Percentiles rank a stretch among this genome's conserved stretches.
phyloP scores from a whole-genome alignment of 2,329 filamentous ascomycete genomes.

The Arthrobotrys iridis region DNA sequence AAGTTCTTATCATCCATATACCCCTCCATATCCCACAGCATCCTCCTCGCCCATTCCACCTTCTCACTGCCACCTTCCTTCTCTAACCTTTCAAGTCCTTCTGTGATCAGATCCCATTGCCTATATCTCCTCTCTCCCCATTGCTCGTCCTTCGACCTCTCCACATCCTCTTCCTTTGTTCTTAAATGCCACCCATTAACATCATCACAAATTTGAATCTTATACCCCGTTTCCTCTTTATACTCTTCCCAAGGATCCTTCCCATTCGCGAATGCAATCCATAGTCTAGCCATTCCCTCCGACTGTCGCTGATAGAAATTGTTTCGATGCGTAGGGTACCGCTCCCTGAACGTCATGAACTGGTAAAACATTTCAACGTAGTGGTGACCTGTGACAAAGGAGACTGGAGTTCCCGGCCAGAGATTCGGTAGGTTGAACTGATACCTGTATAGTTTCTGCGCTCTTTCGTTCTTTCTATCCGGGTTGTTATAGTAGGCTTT shows the following conservation, averaged over 20 bases:
- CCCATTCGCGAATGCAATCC: slow-evolving; percentile 55
- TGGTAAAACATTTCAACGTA: slow-evolving; percentile 56
- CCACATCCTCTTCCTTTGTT: slow-evolving; percentile 33
- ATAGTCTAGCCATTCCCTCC: slow-evolving; percentile 54
- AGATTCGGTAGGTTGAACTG: slow-evolving; percentile 59
- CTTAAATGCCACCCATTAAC: slow-evolving; percentile 44
- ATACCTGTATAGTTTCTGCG: slow-evolving; percentile 55
- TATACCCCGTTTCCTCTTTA: slow-evolving; percentile 25
- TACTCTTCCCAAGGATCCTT: slow-evolving; percentile 50
- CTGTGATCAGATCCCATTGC: slow-evolving; percentile 27
- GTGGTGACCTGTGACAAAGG: slow-evolving; percentile 56
- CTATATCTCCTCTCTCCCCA: slow-evolving; percentile 45
- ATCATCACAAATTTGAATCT: slow-evolving; percentile 45
- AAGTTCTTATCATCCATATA: slow-evolving; percentile 31
- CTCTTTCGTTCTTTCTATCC: slow-evolving; percentile 44
- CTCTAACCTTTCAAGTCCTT: slow-evolving; percentile 18
- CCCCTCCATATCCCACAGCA: slow-evolving; percentile 20
- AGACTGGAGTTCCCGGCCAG: slow-evolving; percentile 59
- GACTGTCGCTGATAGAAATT: slow-evolving; percentile 55
- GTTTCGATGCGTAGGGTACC: slow-evolving; percentile 54
- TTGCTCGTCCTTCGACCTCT: slow-evolving; percentile 29
- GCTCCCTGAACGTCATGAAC: slow-evolving; percentile 56
- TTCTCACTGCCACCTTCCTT: slow-evolving; percentile 34
- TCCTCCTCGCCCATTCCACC: slow-evolving; percentile 32
- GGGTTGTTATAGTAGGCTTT: slow-evolving; percentile 14